Evolutionary conservation across 2,329 filamentous ascomycete genomes (phyloP), one percentile per base, ranked within the genome.

Genomic region (Fonsecaea multimorphosa): DNA sequence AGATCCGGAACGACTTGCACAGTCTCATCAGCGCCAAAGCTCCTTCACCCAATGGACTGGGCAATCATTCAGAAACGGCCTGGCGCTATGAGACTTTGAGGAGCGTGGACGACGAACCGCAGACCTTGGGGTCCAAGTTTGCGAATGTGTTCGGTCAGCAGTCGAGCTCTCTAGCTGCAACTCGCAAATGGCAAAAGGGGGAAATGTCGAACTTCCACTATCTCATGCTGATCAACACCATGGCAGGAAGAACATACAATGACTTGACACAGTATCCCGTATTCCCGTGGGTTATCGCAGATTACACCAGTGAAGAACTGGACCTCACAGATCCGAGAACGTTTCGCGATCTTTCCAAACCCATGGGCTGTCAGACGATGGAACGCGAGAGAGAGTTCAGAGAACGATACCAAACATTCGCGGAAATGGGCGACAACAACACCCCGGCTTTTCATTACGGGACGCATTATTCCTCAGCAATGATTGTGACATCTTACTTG

Each of bases 201-300:
- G 95, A 99, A 74, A 92, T 98, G 57, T 98, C 94, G 14, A 99
- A 99, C 77, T 99, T 99, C 73, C 93, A 98, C 77, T 99, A 99
- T 75, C 85, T 99, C 38, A 99, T 99, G 94, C 88, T 97, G 66
- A 89, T 99, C 74, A 99, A 99, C 75, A 98, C 95, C 0, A 92
- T 99, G 86, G 96, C 96, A 31, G 95, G 95, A 1, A 85, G 95
- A 59, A 98, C 95, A 0, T 99, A 99, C 81, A 99, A 99, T 74
- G 95, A 99, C 75, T 83, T 99, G 19, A 99, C 95, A 0, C 96
- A 99, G 74, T 99, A 99, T 73, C 95, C 95, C 0, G 93, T 99
- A 19, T 99, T 99, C 70, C 95, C 95, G 0, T 99, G 95, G 95
- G 89, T 99, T 2, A 81, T 99, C 53, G 93, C 95, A 0, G 94